Conservation (phyloP, 2,329 filamentous ascomycete genomes). For the Exophiala sideris region DNA sequence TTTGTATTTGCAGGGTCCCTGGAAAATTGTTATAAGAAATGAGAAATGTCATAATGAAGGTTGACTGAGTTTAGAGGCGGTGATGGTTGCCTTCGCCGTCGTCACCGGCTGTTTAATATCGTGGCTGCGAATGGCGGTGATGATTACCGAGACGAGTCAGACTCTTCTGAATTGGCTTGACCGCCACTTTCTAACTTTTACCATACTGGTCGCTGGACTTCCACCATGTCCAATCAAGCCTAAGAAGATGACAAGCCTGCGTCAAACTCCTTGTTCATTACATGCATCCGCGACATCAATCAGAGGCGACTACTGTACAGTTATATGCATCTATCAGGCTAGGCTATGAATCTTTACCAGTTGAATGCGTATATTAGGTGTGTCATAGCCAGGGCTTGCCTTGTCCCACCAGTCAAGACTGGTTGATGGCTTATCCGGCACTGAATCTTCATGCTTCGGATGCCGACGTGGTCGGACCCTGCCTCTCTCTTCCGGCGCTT, state of each 20-base stretch:
- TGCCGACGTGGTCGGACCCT: background rate
- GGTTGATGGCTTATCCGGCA: background rate
- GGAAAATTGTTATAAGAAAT: too few species aligned
- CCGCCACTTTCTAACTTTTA: slow-evolving; percentile 15
- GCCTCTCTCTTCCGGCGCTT: background rate
- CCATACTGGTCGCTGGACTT: background rate
- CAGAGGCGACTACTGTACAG: too few species aligned
- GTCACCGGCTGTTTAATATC: too few species aligned
- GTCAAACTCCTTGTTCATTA: too few species aligned
- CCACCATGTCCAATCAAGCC: slow-evolving; percentile 13
- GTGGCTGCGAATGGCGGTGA: slow-evolving; percentile 2
- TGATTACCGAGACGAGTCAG: slow-evolving; percentile 5
- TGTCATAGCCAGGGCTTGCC: background rate
- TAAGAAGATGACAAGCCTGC: slow-evolving; percentile 1
- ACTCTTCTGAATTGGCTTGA: slow-evolving; percentile 6
- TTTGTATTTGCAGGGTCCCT: too few species aligned
- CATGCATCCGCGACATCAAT: too few species aligned
- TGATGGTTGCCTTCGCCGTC: background rate
- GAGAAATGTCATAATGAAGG: background rate
- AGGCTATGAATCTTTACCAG: too few species aligned
- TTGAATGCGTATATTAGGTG: too few species aligned
- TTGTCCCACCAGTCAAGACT: background rate
- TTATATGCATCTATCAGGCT: too few species aligned
- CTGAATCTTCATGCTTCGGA: background rate
- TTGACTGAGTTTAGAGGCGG: background rate